Base-by-base conservation (phyloP, 176 grass and related monocot genomes). In the Pontederia crassipes region DNA sequence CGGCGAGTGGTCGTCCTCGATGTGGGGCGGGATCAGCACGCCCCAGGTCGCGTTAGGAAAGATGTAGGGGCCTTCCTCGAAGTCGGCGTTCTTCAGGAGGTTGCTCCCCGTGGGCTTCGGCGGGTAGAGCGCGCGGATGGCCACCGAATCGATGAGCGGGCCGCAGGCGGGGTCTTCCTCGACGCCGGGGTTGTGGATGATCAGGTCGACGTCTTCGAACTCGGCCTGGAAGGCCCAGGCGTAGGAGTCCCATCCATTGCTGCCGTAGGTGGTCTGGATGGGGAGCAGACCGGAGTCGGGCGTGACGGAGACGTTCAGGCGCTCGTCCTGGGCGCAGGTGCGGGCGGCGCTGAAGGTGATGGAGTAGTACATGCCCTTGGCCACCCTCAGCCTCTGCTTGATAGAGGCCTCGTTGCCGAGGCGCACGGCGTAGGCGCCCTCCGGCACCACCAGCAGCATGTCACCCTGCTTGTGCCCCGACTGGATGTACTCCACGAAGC, bases 131-230 rank as follows among this genome's bases (percentile, higher is more conserved):
- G 75, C 78, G 0, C 74, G 66, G 71, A 95, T 79, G 28, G 83
- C 86, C 28, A 95, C 62, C 65, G 77, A 77, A 61, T 95, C 91
- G 64, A 95, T 78, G 55, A 95, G 86, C 28, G 91, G 91, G 17
- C 91, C 91, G 65, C 86, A 95, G 0, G 91, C 86, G 0, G 90
- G 78, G 62, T 95, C 91, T 68, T 95, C 91, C 78, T 95, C 91
- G 18, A 80, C 79, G 49, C 91, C 91, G 0, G 83, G 80, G 69
- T 95, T 90, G 71, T 95, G 91, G 74, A 95, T 70, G 65, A 95
- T 80, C 52, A 95, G 72, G 26, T 52, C 46, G 0, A 95, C 83
- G 2, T 3, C 10, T 27, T 62, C 62, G 17, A 95, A 29, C 78
- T 84, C 77, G 8, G 86, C 86, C 68, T 75, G 74, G 86, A 96